Evolutionary conservation across 129 eudicot genomes (phyloP).

Genomic region (Pulicaria dysenterica): DNA sequence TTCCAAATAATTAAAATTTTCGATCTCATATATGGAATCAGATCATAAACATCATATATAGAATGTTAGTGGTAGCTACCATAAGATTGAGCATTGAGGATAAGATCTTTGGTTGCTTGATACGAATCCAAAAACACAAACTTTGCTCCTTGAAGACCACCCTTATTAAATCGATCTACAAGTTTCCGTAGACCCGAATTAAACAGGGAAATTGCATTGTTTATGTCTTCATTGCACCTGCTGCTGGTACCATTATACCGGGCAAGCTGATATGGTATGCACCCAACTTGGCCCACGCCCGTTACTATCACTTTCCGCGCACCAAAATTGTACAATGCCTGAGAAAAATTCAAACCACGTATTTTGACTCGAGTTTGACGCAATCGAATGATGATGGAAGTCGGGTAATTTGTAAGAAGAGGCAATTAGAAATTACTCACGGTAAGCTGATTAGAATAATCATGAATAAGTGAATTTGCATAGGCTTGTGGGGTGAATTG

Average conservation of each 20-base stretch:
- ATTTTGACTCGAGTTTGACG: too few species aligned
- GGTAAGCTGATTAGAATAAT: conserved; percentile 62
- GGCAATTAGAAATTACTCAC: conserved; percentile 38
- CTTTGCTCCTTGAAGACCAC: conserved; percentile 64
- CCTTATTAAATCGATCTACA: conserved; percentile 63
- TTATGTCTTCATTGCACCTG: conserved; percentile 76
- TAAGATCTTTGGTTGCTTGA: conserved; percentile 54
- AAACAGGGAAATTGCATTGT: conserved; percentile 61
- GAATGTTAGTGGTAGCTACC: conserved; percentile 51
- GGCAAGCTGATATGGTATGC: conserved; percentile 94
- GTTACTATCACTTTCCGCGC: conserved; percentile 85
- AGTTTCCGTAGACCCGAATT: conserved; percentile 60
- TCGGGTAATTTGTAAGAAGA: not conserved
- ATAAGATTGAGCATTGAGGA: conserved; percentile 49
- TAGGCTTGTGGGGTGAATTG: conserved; percentile 56
- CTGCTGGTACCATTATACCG: conserved; percentile 49
- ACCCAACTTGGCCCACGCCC: conserved; percentile 81
- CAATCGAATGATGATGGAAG: not conserved
- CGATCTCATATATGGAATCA: not conserved
- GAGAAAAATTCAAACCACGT: not conserved
- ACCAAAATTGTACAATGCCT: conserved; percentile 73
- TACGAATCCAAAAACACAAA: conserved; percentile 79
- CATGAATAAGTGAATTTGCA: conserved; percentile 72
- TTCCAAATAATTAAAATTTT: not conserved
- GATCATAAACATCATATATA: not conserved